Conservation (phyloP, 192 early-diverging fungal genomes). For the Rhizophagus clarus region DNA sequence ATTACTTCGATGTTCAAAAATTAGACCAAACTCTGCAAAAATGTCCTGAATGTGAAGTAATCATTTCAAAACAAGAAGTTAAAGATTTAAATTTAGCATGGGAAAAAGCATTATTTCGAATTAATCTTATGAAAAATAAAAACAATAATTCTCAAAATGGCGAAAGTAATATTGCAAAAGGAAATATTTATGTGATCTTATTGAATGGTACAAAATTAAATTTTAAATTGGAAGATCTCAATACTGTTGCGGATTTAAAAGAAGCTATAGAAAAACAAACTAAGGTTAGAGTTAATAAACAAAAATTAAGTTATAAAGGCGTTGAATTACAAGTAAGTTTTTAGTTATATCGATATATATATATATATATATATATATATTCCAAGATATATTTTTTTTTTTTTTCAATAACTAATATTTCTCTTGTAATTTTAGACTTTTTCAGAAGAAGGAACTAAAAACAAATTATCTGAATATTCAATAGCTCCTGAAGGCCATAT, state of each 20-base stretch:
- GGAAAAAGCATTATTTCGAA: constrained; percentile 19
- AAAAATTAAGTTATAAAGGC: constrained; percentile 27
- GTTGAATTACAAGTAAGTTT: constrained; percentile 23
- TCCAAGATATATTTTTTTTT: neutral
- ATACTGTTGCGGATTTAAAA: constrained; percentile 10
- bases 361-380: neutral
- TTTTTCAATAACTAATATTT: too few species aligned
- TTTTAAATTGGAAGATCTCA: neutral
- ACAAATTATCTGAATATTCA: constrained; percentile 15
- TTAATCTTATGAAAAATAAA: neutral
- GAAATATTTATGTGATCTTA: constrained; percentile 27
- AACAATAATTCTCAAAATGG: neutral
- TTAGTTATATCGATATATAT: neutral
- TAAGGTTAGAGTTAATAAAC: constrained; percentile 13
- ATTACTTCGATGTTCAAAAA: neutral
- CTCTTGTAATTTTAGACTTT: neutral
- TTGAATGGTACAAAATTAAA: constrained; percentile 16
- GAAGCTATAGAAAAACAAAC: neutral
- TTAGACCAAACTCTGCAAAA: neutral
- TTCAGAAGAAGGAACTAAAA: neutral
- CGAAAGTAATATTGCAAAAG: neutral
- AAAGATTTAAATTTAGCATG: constrained; percentile 1
- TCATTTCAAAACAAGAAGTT: neutral
- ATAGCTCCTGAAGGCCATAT: constrained; percentile 11
- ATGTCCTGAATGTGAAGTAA: constrained; percentile 16